Base-by-base conservation (phyloP, 768 basidiomycete genomes). In the Mrakia frigida region DNA sequence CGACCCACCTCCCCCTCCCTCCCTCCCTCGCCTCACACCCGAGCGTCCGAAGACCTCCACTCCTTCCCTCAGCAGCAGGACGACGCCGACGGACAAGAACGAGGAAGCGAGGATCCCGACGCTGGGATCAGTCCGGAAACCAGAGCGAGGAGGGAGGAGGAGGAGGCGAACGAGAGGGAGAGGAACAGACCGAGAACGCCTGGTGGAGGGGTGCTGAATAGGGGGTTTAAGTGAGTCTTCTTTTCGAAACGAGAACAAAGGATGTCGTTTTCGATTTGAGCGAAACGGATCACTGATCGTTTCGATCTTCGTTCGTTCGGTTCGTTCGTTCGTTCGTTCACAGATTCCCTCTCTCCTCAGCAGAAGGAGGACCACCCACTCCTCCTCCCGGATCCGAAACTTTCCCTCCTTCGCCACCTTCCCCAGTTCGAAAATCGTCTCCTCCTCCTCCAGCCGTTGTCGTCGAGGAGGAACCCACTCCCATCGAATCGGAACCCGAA, bases 161-260 rank as follows among this genome's bases (percentile, higher is more conserved):
- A 74, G 0, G 68, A 74, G 41, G 76, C 67, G 41, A 59, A 21
- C 23, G 53, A 70, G 67, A 41, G 53, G 35, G 76, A 72, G 31
- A 63, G 72, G 31, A 71, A 77, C 25, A 21, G 76, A 4, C 76
- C 76, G 4, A 50, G 70, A 31, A 73, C 60, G 25, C 50, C 35
- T 28, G 65, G 59, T 18, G 76, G 70, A 0, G 77, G 77, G 5
- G 63, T 59, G 37, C 73, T 78, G 37, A 78, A 78, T 46, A 43
- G 77, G 31, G 77, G 73, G 35, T 78, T 74, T 41, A 78, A 78
- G 77, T 77, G 25, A 52, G 76, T 77, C 16, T 11, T 16, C n/a
- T 23, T 16, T 18, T 9, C 18, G 18, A n/a, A n/a, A n/a, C n/a
- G n/a, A n/a, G n/a, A n/a, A n/a, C n/a, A n/a, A n/a, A n/a, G n/a